phyloP scores from a whole-genome alignment of 306 rosid genomes.

The Quercus glauca region DNA sequence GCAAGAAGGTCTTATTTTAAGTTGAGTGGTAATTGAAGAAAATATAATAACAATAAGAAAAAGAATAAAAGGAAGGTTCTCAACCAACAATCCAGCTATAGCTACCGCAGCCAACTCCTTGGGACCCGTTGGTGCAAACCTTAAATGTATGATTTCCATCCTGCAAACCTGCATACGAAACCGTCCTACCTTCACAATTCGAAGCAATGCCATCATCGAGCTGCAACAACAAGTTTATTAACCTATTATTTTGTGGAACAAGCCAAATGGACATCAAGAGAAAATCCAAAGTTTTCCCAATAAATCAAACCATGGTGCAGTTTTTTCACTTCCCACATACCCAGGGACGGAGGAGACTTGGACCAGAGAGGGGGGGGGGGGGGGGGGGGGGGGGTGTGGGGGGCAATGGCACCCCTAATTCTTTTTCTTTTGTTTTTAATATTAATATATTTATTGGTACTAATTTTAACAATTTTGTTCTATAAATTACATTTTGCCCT shows the following conservation, averaged over 20 bases:
- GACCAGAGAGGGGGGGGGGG: no score
- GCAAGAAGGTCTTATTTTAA: not conserved
- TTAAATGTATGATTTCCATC: slow-evolving; percentile 79
- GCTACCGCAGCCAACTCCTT: slow-evolving; percentile 55
- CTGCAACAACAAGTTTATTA: slow-evolving; percentile 36
- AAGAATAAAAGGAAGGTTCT: slow-evolving; percentile 28
- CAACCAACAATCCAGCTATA: slow-evolving; percentile 82
- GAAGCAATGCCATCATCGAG: slow-evolving; percentile 56
- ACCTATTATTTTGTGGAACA: not conserved
- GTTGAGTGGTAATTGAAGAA: not conserved
- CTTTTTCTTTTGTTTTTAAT: no score
- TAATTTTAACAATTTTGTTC: no score
- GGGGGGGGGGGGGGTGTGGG: no score
- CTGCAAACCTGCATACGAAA: slow-evolving; percentile 44
- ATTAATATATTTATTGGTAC: no score
- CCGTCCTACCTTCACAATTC: slow-evolving; percentile 44
- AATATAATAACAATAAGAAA: not conserved
- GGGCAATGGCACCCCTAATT: no score
- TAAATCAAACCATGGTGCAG: not conserved
- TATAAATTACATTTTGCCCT: no score
- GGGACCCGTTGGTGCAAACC: slow-evolving; percentile 56
- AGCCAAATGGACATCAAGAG: not conserved
- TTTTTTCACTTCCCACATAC: not conserved
- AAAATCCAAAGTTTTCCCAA: not conserved
- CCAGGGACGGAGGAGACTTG: no score